Evolutionary conservation across 164 flowering plant genomes (phyloP), one percentile per base, ranked within the genome.

Genomic region (Stephania yunnanensis): DNA sequence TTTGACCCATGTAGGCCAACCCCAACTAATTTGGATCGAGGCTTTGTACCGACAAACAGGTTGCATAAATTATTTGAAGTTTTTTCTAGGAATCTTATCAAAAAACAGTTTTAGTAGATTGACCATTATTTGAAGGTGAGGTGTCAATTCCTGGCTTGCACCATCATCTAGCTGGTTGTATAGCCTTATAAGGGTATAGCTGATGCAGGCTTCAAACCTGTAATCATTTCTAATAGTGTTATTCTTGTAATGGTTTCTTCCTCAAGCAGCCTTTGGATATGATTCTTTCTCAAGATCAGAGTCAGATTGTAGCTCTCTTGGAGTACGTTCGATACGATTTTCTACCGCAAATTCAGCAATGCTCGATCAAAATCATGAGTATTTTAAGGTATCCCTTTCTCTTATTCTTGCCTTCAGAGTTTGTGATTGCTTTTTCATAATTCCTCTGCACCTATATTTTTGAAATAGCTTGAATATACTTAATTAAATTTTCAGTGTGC

Each of bases 321-420:
- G 99, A 94, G 82, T 94, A 91, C 81, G 96, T 92, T 46, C 87
- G 99, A 89, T 94, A 96, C 86, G 95, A 90, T 81, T 87, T 87
- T 80, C 85, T 75, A 8, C 95, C 92, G 4, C 86, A 85, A 77
- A 92, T 96, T 83, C 98, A 94, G 82, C 88, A 82, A 69, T 88
- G 85, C 75, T 92, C 99, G 20, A 88, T 96, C 82, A 94, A 91
- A 80, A 89, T 96, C 74, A 88, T 96, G 97, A 87, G 86, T 79
- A 85, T 87, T 76, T 72, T 96, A 71, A 92, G 98, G 99, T 87
- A 80, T 50, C 1, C 66, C 50, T 76, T 7, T 31, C 46, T 74
- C 65, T 58, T 25, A 6, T 19, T 58, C n/a, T 58, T 20, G 20
- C n/a, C 65, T 58, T 3, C n/a, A 17, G 15, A 58, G 65, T 58